Evolutionary conservation across 2,329 filamentous ascomycete genomes (phyloP).

Genomic region (Phaeosphaeria sp.): DNA sequence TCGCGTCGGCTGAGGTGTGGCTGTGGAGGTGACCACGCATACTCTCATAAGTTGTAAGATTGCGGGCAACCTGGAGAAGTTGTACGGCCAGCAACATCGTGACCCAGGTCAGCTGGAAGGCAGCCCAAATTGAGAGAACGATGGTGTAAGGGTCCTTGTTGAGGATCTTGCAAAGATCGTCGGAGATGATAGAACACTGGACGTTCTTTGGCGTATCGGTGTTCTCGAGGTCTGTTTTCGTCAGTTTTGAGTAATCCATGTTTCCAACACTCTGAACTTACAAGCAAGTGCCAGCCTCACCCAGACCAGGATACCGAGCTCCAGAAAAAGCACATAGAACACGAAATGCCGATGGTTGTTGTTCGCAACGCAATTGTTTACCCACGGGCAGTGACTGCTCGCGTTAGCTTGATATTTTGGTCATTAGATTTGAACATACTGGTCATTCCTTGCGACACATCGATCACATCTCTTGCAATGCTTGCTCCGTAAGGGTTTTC

Average conservation of each 20-base stretch:
- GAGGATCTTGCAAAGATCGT: conserved; percentile 75
- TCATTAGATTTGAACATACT: conserved; percentile 65
- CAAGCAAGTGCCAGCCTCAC: conserved; percentile 76
- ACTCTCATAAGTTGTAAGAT: conserved; percentile 95
- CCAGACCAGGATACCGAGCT: conserved; percentile 75
- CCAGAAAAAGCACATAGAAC: conserved; percentile 81
- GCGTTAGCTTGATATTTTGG: conserved; percentile 18
- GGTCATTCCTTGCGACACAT: conserved; percentile 95
- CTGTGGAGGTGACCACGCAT: conserved; percentile 81
- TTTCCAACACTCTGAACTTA: conserved; percentile 52
- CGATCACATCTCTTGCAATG: conserved; percentile 91
- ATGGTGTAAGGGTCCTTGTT: conserved; percentile 86
- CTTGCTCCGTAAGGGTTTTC: conserved; percentile 91
- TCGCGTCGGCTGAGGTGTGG: conserved; percentile 62
- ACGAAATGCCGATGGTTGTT: conserved; percentile 98
- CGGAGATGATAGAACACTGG: conserved; percentile 77
- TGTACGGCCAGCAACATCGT: conserved; percentile 97
- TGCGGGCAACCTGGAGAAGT: conserved; percentile 87
- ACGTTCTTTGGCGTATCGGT: conserved; percentile 59
- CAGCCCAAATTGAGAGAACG: conserved; percentile 78
- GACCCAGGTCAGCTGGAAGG: conserved; percentile 90
- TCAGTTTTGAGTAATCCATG: conserved; percentile 25
- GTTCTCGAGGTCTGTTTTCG: conserved; percentile 66
- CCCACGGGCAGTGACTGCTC: conserved; percentile 93
- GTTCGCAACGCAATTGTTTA: conserved; percentile 92